Percentiles rank a stretch among this genome's conserved stretches.
phyloP scores from a whole-genome alignment of 1,139 yeast species.

The Hyphopichia khmerensis region DNA sequence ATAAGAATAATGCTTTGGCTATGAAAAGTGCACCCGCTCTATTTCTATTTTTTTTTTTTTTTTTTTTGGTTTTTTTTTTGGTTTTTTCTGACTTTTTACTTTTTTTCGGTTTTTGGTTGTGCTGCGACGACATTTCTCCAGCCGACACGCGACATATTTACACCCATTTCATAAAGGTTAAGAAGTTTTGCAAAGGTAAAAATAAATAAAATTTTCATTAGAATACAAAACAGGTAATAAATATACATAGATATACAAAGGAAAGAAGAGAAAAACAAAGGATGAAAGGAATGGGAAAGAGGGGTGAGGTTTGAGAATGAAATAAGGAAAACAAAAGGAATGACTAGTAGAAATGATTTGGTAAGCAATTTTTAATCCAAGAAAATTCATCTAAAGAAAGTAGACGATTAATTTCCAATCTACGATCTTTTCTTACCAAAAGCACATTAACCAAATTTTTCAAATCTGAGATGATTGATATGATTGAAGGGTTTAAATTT shows the following conservation, averaged over 20 bases:
- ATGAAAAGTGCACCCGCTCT: not conserved
- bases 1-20: too few species aligned
- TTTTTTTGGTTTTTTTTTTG: too few species aligned
- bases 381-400: slow-evolving; percentile 13
- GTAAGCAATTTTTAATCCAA: slow-evolving; percentile 21
- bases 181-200: too few species aligned
- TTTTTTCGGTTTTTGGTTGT: too few species aligned
- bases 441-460: slow-evolving; percentile 31
- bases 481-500: slow-evolving; percentile 14
- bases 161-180: not conserved
- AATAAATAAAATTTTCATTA: not conserved
- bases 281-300: not conserved
- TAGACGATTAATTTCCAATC: slow-evolving; percentile 18
- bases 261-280: not conserved
- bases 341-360: slow-evolving; percentile 6
- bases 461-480: slow-evolving; percentile 24
- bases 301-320: not conserved
- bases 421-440: slow-evolving; percentile 40
- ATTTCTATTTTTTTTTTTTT: not conserved
- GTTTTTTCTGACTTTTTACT: too few species aligned
- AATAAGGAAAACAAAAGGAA: not conserved
- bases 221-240: not conserved
- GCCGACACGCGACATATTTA: not conserved
- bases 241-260: not conserved
- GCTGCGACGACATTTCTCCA: not conserved